Evolutionary conservation across 768 basidiomycete species (phyloP), one percentile per base, ranked within the genome.

Genomic region (Tulasnella sp.): DNA sequence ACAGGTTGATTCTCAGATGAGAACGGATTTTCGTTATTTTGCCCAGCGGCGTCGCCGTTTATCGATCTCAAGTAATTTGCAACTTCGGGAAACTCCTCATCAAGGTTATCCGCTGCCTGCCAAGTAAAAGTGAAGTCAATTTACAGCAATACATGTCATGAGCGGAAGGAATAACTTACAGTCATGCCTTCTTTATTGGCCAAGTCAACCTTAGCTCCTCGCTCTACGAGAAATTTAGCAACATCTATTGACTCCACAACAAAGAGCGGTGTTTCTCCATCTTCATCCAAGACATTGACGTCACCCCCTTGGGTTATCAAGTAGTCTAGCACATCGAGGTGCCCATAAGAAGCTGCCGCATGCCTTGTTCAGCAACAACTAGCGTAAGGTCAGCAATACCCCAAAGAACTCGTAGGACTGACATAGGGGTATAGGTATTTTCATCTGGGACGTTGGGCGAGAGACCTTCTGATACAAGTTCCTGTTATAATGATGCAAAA

Each of bases 261-360:
- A 70, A 85, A 93, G 15, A 95, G 69, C 8, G 91, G 91, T 8
- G 90, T 93, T 63, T 95, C 91, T 7, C 85, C 86, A 61, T 95
- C 91, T 46, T 70, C 71, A 62, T 95, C 91, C 1, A 77, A 74
- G 55, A 91, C 65, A 61, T 95, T 90, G 52, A 91, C 83, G 62
- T 92, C 75, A 45, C 90, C 91, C 13, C 90, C 90, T 80, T 57
- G 71, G 12, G 78, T 75, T 51, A 90, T 69, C 51, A 95, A 77
- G 66, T 88, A 93, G 12, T 78, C 72, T 29, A 95, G 68, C 35
- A 91, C 64, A 41, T 81, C 66, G 7, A 83, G 62, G 27, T 90
- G 90, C 15, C 79, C 86, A 60, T 93, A 95, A 1, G 90, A 93
- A 1, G 91, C 90, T 12, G 91, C 90, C 15, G 91, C 91, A 66